phyloP scores from a whole-genome alignment of 306 rosid genomes.

The Lathyrus sativus region DNA sequence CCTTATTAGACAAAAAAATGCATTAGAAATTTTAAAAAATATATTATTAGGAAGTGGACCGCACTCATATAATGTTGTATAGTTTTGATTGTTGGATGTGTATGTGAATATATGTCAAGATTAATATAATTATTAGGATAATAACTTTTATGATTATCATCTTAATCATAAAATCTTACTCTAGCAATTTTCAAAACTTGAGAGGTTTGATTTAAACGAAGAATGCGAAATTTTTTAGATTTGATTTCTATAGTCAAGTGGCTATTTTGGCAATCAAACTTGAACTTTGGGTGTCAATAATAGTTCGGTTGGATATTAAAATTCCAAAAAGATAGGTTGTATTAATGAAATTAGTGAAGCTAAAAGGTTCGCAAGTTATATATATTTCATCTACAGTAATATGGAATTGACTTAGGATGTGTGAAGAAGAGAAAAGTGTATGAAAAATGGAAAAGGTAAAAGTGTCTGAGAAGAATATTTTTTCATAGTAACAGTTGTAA shows the following conservation, averaged over 20 bases:
- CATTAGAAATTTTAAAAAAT: too few species aligned
- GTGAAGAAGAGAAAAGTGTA: too few species aligned
- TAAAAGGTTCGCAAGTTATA: constrained; percentile 36
- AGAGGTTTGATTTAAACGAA: background rate
- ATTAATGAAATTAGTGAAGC: constrained; percentile 35
- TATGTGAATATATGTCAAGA: constrained; percentile 26
- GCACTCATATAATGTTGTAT: constrained; percentile 42
- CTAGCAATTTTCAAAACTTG: constrained; percentile 34
- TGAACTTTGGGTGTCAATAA: constrained; percentile 42
- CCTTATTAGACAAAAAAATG: background rate
- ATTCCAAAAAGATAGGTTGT: constrained; percentile 48
- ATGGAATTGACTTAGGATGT: too few species aligned
- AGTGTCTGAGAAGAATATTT: too few species aligned
- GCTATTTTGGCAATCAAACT: background rate
- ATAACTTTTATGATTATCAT: background rate
- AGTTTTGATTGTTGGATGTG: constrained; percentile 16
- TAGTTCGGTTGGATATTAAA: background rate
- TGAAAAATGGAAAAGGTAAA: too few species aligned
- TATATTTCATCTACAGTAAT: background rate
- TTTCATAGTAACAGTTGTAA: too few species aligned
- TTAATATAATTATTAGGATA: constrained; percentile 7
- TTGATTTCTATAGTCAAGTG: constrained; percentile 26
- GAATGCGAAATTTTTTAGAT: constrained; percentile 30
- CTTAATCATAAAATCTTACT: constrained; percentile 32
- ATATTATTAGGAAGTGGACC: background rate